Evolutionary conservation across 176 grass and related monocot species (phyloP).

Genomic region (Avena insularis): DNA sequence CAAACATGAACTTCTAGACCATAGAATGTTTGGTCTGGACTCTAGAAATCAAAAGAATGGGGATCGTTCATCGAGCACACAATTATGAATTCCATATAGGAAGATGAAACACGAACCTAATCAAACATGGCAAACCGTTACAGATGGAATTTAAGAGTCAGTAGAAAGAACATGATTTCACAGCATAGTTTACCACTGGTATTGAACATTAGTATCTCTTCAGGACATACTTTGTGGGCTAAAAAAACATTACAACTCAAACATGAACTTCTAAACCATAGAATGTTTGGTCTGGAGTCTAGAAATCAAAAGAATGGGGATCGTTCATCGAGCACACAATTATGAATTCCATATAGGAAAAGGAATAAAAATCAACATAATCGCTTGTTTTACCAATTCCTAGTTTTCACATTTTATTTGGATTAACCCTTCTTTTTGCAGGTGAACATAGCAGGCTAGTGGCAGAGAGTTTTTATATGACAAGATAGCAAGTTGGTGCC

Average conservation of each 20-base stretch:
- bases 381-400: neutral
- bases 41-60: neutral
- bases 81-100: neutral
- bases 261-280: conserved; percentile 11
- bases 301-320: neutral
- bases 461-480: neutral
- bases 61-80: neutral
- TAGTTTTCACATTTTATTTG: neutral
- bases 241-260: conserved; percentile 20
- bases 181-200: conserved; percentile 12
- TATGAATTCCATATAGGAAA: neutral
- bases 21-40: conserved; percentile 6
- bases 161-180: conserved; percentile 23
- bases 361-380: conserved; percentile 28
- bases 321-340: neutral
- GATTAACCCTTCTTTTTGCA: conserved; percentile 14
- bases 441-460: conserved; percentile 2
- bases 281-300: conserved; percentile 5
- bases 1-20: neutral
- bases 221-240: conserved; percentile 8
- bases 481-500: neutral
- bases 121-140: conserved; percentile 52
- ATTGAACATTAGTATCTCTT: conserved; percentile 21
- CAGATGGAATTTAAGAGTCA: conserved; percentile 22
- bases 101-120: conserved; percentile 78